Evolutionary conservation across 345 rosid genomes (phyloP).

Genomic region (Sisymbrium irio): DNA sequence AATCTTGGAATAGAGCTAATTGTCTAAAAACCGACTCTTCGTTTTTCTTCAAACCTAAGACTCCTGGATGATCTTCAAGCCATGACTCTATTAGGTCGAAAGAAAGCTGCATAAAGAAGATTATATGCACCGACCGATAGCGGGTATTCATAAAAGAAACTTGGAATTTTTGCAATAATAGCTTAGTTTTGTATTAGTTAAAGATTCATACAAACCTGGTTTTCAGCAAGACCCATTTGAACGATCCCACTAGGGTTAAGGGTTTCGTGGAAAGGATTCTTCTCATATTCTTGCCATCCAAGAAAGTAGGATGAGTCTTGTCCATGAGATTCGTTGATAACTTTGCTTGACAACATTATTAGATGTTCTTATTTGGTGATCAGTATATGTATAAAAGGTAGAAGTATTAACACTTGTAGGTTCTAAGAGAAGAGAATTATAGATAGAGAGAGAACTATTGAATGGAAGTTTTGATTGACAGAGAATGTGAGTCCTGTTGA

Average conservation of each 20-base stretch:
- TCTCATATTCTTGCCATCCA: slow-evolving; percentile 76
- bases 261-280: slow-evolving; percentile 56
- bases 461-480: neutral
- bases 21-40: slow-evolving; percentile 59
- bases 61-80: slow-evolving; percentile 61
- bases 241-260: slow-evolving; percentile 70
- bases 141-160: neutral
- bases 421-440: neutral
- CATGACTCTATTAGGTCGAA: slow-evolving; percentile 70
- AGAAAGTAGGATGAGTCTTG: slow-evolving; percentile 82
- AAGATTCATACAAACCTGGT: slow-evolving; percentile 54
- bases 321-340: slow-evolving; percentile 58
- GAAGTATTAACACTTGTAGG: slow-evolving; percentile 12
- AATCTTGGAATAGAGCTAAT: slow-evolving; percentile 89
- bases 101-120: slow-evolving; percentile 51
- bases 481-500: slow-evolving; percentile 34
- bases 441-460: neutral
- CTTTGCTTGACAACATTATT: slow-evolving; percentile 67
- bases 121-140: neutral
- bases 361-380: neutral
- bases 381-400: neutral
- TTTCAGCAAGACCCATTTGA: slow-evolving; percentile 96
- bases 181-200: neutral
- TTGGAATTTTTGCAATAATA: neutral
- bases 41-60: slow-evolving; percentile 46